phyloP scores from a whole-genome alignment of 768 basidiomycete species.

The Termitomyces sp. region DNA sequence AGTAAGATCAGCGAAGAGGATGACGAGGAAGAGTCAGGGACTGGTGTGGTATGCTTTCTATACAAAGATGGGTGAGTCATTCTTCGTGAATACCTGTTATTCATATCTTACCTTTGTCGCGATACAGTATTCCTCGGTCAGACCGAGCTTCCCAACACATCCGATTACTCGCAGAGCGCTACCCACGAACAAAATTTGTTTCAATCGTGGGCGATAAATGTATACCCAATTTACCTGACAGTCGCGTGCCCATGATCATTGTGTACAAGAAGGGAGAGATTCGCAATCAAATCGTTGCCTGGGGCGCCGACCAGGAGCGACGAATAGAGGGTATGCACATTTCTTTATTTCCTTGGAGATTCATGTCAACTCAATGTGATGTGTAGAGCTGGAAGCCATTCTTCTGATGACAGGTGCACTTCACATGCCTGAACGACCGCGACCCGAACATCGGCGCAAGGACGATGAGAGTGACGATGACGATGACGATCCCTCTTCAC shows the following conservation, averaged over 20 bases:
- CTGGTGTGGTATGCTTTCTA: constrained; percentile 90
- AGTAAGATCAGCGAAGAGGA: constrained; percentile 68
- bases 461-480: constrained; percentile 44
- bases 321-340: constrained; percentile 61
- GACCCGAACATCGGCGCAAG: constrained; percentile 21
- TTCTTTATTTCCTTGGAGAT: neutral
- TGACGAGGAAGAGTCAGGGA: constrained; percentile 68
- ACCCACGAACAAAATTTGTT: constrained; percentile 93
- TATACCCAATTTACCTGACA: constrained; percentile 94
- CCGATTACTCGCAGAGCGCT: constrained; percentile 66
- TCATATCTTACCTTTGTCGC: neutral
- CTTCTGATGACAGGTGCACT: constrained; percentile 64
- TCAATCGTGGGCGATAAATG: constrained; percentile 94
- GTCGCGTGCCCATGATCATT: constrained; percentile 87
- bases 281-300: constrained; percentile 76
- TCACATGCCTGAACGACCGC: constrained; percentile 49
- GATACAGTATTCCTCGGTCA: constrained; percentile 69
- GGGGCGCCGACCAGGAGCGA: constrained; percentile 79
- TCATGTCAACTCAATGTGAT: constrained; percentile 6
- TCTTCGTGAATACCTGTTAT: neutral
- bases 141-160: constrained; percentile 74
- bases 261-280: constrained; percentile 93
- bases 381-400: constrained; percentile 66
- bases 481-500: constrained; percentile 48
- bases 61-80: constrained; percentile 88